Percentiles rank a stretch among this genome's conserved stretches.
Conservation (phyloP, 768 basidiomycete species). For the Boletus speciosus region DNA sequence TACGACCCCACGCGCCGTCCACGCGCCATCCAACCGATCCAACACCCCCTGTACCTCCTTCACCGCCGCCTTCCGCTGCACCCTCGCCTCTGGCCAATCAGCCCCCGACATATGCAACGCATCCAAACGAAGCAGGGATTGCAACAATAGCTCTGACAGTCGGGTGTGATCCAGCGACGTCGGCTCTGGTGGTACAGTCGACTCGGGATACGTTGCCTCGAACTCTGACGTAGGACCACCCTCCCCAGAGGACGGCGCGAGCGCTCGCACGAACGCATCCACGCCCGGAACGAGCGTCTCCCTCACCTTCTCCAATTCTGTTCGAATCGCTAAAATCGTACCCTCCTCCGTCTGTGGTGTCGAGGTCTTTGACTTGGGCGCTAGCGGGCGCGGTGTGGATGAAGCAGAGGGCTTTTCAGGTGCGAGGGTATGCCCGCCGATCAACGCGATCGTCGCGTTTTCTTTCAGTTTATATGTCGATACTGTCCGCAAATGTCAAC, state of each 20-base stretch:
- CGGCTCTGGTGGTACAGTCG: constrained; percentile 3
- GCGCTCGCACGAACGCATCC: constrained; percentile 47
- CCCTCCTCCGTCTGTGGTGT: constrained; percentile 37
- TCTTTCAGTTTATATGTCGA: constrained; percentile 71
- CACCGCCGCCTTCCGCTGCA: constrained; percentile 82
- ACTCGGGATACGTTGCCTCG: not conserved
- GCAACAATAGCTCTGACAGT: constrained; percentile 79
- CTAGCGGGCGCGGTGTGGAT: not conserved
- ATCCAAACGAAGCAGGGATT: constrained; percentile 84
- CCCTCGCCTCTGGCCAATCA: constrained; percentile 75
- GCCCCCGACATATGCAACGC: constrained; percentile 63
- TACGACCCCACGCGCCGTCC: constrained; percentile 36
- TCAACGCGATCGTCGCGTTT: constrained; percentile 67
- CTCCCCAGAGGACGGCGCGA: constrained; percentile 8
- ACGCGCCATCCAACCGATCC: constrained; percentile 73
- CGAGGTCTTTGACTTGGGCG: not conserved
- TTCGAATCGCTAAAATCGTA: constrained; percentile 33
- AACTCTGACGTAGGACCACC: not conserved
- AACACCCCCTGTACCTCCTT: constrained; percentile 79
- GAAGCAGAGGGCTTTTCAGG: constrained; percentile 8
- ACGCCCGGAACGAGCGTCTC: constrained; percentile 53
- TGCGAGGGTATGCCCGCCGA: constrained; percentile 43
- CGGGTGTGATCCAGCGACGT: constrained; percentile 45
- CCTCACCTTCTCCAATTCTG: constrained; percentile 49
- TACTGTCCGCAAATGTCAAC: constrained; percentile 38